Evolutionary conservation across 163 green algal genomes (phyloP).

Genomic region (Chlamydomonas reinhardtii): DNA sequence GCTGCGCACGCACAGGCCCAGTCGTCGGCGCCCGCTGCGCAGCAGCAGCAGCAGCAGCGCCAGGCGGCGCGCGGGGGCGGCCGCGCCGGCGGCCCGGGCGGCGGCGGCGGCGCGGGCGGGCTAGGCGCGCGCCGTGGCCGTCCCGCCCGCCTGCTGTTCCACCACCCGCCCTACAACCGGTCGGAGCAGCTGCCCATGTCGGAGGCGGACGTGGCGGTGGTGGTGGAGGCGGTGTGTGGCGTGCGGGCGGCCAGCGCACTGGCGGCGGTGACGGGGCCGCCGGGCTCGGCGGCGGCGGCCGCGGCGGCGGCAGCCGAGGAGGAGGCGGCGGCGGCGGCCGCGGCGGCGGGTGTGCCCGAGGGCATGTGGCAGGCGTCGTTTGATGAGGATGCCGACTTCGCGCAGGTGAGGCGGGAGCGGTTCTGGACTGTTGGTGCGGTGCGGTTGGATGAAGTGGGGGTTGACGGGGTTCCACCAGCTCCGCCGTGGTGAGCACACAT

Average conservation of each 20-base stretch:
- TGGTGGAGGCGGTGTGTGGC: constrained; percentile 65
- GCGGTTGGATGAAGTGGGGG: too few relatives aligned
- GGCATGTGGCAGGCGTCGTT: constrained; percentile 47
- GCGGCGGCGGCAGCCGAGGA: neutral
- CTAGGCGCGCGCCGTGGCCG: neutral
- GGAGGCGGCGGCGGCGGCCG: neutral
- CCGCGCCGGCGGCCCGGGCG: neutral
- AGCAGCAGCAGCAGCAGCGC: neutral
- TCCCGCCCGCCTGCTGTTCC: constrained; percentile 72
- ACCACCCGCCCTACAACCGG: constrained; percentile 79
- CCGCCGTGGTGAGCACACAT: too few relatives aligned
- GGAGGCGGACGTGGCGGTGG: constrained; percentile 64
- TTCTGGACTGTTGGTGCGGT: too few relatives aligned
- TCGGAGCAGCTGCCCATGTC: constrained; percentile 64
- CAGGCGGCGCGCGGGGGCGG: neutral
- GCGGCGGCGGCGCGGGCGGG: neutral
- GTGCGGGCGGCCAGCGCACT: constrained; percentile 44
- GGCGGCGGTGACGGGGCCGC: neutral
- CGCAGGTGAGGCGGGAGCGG: constrained; percentile 1
- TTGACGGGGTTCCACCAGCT: too few relatives aligned
- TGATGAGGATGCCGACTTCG: constrained; percentile 32
- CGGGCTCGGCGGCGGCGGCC: neutral
- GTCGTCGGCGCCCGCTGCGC: neutral
- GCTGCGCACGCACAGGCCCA: neutral
- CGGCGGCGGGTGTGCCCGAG: neutral